These are phyloP conservation scores for Acer campestre DNA, from an alignment of 345 rosid species.

Conservation along the genomic window DNA sequence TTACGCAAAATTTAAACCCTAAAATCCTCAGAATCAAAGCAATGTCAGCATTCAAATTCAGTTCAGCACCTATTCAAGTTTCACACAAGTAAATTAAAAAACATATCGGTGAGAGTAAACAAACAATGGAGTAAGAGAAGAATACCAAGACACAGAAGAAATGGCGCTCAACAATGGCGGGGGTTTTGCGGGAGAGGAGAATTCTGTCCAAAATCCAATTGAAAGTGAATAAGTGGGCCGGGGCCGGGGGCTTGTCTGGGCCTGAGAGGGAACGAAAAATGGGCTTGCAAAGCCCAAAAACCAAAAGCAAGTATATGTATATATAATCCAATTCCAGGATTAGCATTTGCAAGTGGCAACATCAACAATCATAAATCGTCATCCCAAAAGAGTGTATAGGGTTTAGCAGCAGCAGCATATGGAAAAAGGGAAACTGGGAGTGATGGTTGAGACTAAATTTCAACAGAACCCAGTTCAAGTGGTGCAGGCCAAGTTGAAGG, in stretches of 20 bases:
- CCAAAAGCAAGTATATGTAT: neutral
- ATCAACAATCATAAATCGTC: neutral
- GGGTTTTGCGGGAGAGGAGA: neutral
- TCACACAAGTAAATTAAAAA: neutral
- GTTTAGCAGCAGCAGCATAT: conserved; percentile 26
- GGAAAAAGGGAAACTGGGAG: conserved; percentile 55
- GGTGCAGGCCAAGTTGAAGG: conserved; percentile 58
- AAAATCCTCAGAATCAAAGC: neutral
- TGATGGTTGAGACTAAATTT: conserved; percentile 38
- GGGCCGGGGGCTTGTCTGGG: neutral
- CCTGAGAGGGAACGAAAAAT: neutral
- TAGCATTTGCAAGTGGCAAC: too few relatives aligned
- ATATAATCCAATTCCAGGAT: neutral
- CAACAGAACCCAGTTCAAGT: conserved; percentile 61
- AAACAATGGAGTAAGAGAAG: neutral
- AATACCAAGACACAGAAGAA: neutral
- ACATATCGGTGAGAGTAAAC: neutral
- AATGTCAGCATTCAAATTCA: neutral
- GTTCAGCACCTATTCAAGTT: neutral
- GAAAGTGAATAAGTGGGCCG: neutral
- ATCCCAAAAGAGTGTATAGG: conserved; percentile 2
- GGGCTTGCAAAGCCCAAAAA: neutral
- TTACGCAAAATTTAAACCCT: neutral
- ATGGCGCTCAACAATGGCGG: conserved; percentile 1
- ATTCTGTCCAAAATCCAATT: too few relatives aligned